Base-by-base conservation (phyloP, 2,329 filamentous ascomycete species). In the Cladosporium sp. region DNA sequence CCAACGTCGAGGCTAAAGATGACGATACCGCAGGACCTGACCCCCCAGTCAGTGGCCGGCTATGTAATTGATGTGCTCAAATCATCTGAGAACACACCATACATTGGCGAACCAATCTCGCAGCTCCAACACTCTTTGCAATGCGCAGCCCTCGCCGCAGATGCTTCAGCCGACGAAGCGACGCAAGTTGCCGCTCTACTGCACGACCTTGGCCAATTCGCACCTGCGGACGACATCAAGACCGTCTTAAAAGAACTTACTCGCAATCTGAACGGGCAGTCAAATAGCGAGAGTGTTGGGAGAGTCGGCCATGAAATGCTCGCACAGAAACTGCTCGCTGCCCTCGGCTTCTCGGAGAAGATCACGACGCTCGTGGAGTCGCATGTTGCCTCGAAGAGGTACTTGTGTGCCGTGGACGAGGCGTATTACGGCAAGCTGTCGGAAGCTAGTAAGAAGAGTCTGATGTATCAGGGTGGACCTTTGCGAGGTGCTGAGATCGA, bases 121-220 rank as follows among this genome's bases (percentile, higher is more conserved):
- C 65, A 67, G 40, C 59, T 68, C 14, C 61, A 64, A 37, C 66
- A 67, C 49, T 66, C 60, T 13, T 53, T 68, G 4, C 66, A 68
- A 61, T 58, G 59, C 31, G 66, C 65, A 1, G 60, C 63, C n/a
- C 56, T 64, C 19, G 66, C 63, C 3, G 46, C 58, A 31, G 42
- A 56, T 28, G 55, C 61, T 16, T 56, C 54, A 18, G 54, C 56
- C 11, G 59, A 64, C 38, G 56, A 60, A 11, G 61, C 65, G n/a
- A 65, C 67, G 3, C 56, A 72, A 3, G 60, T 71, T 19, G 72
- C 70, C 0, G 68, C 71, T 7, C 58, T 74, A 9, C 62, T 74
- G 4, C 72, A 74, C 54, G 72, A 74, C 48, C 68, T 73, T 44
- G 72, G 72, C 13, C 70, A 72, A 22, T 70, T 73, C 52, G 66